phyloP scores from a whole-genome alignment of 2,329 filamentous ascomycete genomes.

The Diaporthe citriasiana region DNA sequence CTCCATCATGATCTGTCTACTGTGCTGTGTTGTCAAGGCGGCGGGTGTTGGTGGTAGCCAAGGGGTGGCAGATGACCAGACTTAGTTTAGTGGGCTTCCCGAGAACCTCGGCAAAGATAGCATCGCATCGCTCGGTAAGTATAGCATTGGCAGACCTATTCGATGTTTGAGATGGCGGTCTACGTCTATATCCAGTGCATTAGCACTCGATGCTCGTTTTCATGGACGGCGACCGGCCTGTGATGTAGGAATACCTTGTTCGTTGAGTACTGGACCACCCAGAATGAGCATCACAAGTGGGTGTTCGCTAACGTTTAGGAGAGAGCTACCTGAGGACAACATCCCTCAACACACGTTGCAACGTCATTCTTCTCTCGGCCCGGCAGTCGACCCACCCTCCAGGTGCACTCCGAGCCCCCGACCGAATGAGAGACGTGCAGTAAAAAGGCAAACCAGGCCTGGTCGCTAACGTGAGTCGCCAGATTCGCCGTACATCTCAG shows the following conservation, averaged over 20 bases:
- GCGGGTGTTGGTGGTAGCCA: background rate
- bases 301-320: background rate
- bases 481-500: background rate
- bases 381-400: slow-evolving; percentile 4
- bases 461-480: background rate
- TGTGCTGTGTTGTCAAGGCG: background rate
- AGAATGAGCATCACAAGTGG: background rate
- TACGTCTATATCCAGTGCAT: background rate
- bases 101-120: slow-evolving; percentile 35
- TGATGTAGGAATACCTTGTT: background rate
- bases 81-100: slow-evolving; percentile 35
- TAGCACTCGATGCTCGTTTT: background rate
- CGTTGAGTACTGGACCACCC: background rate
- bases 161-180: background rate
- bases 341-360: background rate
- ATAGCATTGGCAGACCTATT: background rate
- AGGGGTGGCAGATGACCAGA: slow-evolving; percentile 17
- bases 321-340: slow-evolving; percentile 1
- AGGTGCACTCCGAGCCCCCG: background rate
- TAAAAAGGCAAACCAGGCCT: background rate
- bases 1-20: background rate
- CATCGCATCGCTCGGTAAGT: slow-evolving; percentile 6
- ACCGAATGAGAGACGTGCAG: background rate
- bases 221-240: background rate
- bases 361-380: slow-evolving; percentile 28